Conservation (phyloP, 2,329 filamentous ascomycete species). For the Lizonia empirigonia region DNA sequence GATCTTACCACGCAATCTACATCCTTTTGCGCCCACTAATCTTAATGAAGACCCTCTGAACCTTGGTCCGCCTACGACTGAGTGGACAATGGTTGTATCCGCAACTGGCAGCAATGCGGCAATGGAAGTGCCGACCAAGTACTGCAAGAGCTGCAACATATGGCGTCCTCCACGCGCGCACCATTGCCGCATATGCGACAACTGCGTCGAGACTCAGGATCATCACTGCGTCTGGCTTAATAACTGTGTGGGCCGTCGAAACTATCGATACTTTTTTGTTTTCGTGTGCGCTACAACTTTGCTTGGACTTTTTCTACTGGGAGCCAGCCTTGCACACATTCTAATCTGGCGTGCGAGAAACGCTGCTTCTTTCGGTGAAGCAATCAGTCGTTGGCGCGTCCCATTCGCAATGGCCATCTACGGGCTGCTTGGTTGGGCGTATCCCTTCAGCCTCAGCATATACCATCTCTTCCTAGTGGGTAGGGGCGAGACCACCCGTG, state of each 20-base stretch:
- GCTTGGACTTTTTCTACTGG: slow-evolving; percentile 76
- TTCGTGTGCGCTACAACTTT: slow-evolving; percentile 84
- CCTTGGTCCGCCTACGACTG: slow-evolving; percentile 82
- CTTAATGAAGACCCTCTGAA: slow-evolving; percentile 80
- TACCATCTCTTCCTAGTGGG: slow-evolving; percentile 94
- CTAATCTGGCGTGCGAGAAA: slow-evolving; percentile 71
- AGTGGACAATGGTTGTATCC: slow-evolving; percentile 91
- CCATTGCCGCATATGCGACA: slow-evolving; percentile 95
- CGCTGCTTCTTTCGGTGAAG: slow-evolving; percentile 67
- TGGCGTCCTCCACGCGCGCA: slow-evolving; percentile 96
- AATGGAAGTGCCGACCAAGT: slow-evolving; percentile 98
- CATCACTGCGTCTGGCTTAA: slow-evolving; percentile 99
- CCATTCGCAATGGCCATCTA: slow-evolving; percentile 91
- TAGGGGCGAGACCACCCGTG: slow-evolving; percentile 90
- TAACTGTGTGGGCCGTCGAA: slow-evolving; percentile 94
- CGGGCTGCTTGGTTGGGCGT: slow-evolving; percentile 73
- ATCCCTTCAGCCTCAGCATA: slow-evolving; percentile 80
- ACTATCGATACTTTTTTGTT: slow-evolving; percentile 96
- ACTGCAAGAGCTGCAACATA: slow-evolving; percentile 96
- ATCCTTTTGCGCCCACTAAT: slow-evolving; percentile 79
- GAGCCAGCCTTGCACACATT: slow-evolving; percentile 79
- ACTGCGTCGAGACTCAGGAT: slow-evolving; percentile 95
- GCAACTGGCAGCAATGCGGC: slow-evolving; percentile 75
- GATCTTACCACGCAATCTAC: slow-evolving; percentile 92
- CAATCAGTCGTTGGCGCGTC: slow-evolving; percentile 74